Conservation (phyloP, 148 eudicot genomes). For the Rhododendron henanense region DNA sequence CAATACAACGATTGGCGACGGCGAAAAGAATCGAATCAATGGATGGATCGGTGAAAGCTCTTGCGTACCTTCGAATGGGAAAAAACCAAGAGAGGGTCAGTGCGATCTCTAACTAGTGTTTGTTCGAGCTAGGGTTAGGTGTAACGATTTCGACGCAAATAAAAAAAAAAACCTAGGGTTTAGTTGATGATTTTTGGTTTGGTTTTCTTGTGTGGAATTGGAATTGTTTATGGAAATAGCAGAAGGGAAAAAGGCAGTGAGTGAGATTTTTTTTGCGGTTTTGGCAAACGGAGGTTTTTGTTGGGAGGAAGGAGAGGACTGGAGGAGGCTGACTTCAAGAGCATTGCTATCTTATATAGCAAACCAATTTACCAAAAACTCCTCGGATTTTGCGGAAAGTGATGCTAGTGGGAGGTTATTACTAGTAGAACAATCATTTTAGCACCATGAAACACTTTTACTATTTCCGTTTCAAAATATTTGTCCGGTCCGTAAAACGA, state of each 20-base stretch:
- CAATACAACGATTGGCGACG: background rate
- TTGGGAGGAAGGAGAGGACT: background rate
- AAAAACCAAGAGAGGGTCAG: background rate
- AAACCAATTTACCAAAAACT: background rate
- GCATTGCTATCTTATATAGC: background rate
- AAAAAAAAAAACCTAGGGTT: background rate
- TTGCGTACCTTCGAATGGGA: slow-evolving; percentile 7
- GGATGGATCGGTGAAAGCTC: slow-evolving; percentile 6
- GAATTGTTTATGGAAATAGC: background rate
- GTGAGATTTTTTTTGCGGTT: background rate
- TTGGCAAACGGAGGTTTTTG: background rate
- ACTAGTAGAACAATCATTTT: no score
- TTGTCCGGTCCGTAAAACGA: no score
- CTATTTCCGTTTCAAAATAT: no score
- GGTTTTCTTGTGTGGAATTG: background rate
- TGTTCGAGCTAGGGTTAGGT: background rate
- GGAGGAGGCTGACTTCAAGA: background rate
- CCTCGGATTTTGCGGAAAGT: background rate
- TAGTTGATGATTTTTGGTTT: background rate
- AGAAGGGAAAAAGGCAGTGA: background rate
- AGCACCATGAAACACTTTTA: no score
- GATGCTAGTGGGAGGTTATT: background rate
- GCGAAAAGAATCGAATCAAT: background rate
- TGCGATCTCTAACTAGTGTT: background rate
- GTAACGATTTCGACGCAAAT: background rate